Percentiles rank a stretch among this genome's conserved stretches.
Evolutionary conservation across 2,329 filamentous ascomycete genomes (phyloP).

Genomic region (Penicillium verrucosum): DNA sequence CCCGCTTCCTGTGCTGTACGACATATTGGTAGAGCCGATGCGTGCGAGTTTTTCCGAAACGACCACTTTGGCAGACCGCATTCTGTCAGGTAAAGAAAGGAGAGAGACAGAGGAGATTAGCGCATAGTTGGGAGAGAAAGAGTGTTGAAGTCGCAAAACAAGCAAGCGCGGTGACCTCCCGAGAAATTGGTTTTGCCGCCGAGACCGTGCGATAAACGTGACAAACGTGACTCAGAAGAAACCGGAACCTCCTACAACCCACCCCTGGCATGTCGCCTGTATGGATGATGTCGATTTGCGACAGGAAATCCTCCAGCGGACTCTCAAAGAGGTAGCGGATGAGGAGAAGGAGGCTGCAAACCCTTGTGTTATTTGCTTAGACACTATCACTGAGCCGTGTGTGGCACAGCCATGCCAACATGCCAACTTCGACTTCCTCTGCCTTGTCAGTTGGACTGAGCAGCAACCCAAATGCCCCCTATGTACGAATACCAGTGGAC

Average conservation of each 20-base stretch:
- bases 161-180: background rate
- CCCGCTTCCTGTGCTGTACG: conserved; percentile 12
- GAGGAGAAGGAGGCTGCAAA: conserved; percentile 38
- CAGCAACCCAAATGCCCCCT: conserved; percentile 71
- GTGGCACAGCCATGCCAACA: conserved; percentile 75
- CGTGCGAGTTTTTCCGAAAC: conserved; percentile 30
- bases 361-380: conserved; percentile 85
- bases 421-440: conserved; percentile 78
- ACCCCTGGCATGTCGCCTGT: conserved; percentile 30
- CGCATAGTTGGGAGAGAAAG: background rate
- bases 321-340: conserved; percentile 44
- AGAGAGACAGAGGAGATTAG: background rate
- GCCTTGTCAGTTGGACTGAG: conserved; percentile 77
- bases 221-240: conserved; percentile 7
- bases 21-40: conserved; percentile 24
- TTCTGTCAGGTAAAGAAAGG: conserved; percentile 4
- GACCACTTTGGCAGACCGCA: conserved; percentile 38
- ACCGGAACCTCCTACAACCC: background rate
- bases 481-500: conserved; percentile 52
- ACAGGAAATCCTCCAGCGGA: conserved; percentile 45
- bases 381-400: conserved; percentile 68
- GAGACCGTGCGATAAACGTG: conserved; percentile 4
- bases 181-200: conserved; percentile 16
- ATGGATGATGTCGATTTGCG: conserved; percentile 40
- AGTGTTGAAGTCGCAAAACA: background rate